Base-by-base conservation (phyloP, 2,329 filamentous ascomycete species). In the Fusarium chuoi region DNA sequence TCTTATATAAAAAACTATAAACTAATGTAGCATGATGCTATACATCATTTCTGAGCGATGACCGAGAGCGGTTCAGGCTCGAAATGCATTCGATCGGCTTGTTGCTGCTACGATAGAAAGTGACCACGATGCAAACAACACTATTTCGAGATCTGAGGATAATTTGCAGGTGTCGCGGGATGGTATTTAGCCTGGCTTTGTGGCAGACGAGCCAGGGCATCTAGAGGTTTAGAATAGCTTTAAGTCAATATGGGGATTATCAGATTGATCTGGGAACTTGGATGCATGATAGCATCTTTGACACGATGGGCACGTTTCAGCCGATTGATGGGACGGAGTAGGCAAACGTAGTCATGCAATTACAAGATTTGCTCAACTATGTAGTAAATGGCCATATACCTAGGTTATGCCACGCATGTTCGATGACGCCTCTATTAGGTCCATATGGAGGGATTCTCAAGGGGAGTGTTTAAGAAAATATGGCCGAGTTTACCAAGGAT, bases 211-310 rank as follows among this genome's bases (percentile, higher is more conserved):
- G 6, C 1, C 20, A 3, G 12, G n/a, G 20, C 1, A 20, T 10
- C 28, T 8, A 3, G 55, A 63, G 36, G 9, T 36, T 1, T 63
- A 55, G 61, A 63, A 28, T 39, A 61, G 2, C 18, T 63, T 63
- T 15, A 42, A 49, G 55, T 41, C 42, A 1, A 48, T 61, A 42
- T 5, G 55, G 8, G 12, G 55, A 61, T 7, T 12, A 63, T 41
- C 55, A 61, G 12, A 61, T 63, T n/a, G 61, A 61, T 15, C n/a
- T 18, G 2, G 42, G 3, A 13, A 63, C 61, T 22, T 63, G 61
- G 55, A 63, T 63, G 42, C 55, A 63, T 13, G 61, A 63, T 42
- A 63, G 61, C 8, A 63, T 63, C 0, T 63, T 61, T 42, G n/a
- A 63, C 13, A 61, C 42, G 6, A 63, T 41, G 28, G 14, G 35